These are phyloP conservation scores for Eucalyptus pumila DNA, from an alignment of 345 rosid genomes.

Conservation along the genomic window DNA sequence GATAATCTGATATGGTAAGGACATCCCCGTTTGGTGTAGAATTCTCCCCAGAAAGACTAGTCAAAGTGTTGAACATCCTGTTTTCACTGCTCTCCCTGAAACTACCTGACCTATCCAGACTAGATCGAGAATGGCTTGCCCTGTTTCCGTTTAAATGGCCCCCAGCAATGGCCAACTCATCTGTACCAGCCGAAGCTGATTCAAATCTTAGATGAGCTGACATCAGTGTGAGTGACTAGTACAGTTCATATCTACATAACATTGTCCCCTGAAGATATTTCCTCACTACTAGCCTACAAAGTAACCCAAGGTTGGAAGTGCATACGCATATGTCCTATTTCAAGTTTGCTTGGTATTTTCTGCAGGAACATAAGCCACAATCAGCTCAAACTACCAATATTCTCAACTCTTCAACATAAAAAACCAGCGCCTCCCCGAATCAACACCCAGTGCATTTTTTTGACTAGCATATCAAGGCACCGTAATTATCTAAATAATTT, in stretches of 20 bases:
- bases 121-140: slow-evolving; percentile 13
- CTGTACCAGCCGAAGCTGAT: slow-evolving; percentile 17
- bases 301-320: background rate
- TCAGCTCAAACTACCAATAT: background rate
- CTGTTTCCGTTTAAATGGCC: slow-evolving; percentile 30
- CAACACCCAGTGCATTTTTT: background rate
- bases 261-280: background rate
- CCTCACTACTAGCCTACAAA: background rate
- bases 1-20: slow-evolving; percentile 5
- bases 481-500: background rate
- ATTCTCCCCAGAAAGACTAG: slow-evolving; percentile 15
- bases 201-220: slow-evolving; percentile 36
- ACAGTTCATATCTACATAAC: background rate
- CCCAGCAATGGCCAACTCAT: slow-evolving; percentile 25
- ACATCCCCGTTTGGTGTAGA: slow-evolving; percentile 6
- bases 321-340: background rate
- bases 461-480: background rate
- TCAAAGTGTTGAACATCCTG: slow-evolving; percentile 17
- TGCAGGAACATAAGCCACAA: background rate
- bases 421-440: background rate
- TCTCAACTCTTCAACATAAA: background rate
- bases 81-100: slow-evolving; percentile 27
- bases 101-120: slow-evolving; percentile 44
- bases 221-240: slow-evolving; percentile 4
- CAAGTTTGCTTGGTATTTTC: background rate